Evolutionary conservation across 2,329 filamentous ascomycete genomes (phyloP).

Genomic region (Cercospora berteroae): DNA sequence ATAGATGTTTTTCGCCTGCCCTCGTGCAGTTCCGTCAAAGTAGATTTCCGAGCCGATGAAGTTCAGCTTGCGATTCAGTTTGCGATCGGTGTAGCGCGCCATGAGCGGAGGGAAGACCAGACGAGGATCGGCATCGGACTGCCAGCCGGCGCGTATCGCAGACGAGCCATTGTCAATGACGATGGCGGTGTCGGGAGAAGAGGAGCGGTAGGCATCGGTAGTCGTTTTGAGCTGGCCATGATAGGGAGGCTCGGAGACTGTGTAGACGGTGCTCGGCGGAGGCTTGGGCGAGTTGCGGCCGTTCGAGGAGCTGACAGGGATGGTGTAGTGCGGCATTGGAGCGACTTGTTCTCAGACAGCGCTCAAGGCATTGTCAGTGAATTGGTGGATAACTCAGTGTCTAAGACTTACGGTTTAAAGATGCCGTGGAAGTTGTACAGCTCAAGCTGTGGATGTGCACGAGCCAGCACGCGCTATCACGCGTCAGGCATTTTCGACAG

Average conservation of each 20-base stretch:
- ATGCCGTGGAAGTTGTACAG: background rate
- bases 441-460: background rate
- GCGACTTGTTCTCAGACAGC: background rate
- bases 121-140: constrained; percentile 79
- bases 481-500: background rate
- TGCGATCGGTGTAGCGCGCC: constrained; percentile 92
- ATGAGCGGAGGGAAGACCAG: constrained; percentile 83
- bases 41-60: constrained; percentile 93
- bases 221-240: constrained; percentile 58
- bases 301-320: constrained; percentile 31
- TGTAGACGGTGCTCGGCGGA: constrained; percentile 52
- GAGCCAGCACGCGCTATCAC: background rate
- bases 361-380: background rate
- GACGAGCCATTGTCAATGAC: constrained; percentile 98
- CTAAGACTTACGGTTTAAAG: background rate
- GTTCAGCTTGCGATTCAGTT: constrained; percentile 84
- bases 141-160: constrained; percentile 89
- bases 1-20: constrained; percentile 87
- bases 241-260: constrained; percentile 59
- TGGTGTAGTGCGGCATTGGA: constrained; percentile 40
- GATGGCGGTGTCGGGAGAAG: constrained; percentile 66
- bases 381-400: background rate
- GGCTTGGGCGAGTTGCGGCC: constrained; percentile 51
- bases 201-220: constrained; percentile 68
- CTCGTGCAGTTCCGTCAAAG: constrained; percentile 85